Evolutionary conservation across 169 alveolate species (phyloP), one percentile per base, ranked within the genome.

Genomic region (Fabrea salina): DNA sequence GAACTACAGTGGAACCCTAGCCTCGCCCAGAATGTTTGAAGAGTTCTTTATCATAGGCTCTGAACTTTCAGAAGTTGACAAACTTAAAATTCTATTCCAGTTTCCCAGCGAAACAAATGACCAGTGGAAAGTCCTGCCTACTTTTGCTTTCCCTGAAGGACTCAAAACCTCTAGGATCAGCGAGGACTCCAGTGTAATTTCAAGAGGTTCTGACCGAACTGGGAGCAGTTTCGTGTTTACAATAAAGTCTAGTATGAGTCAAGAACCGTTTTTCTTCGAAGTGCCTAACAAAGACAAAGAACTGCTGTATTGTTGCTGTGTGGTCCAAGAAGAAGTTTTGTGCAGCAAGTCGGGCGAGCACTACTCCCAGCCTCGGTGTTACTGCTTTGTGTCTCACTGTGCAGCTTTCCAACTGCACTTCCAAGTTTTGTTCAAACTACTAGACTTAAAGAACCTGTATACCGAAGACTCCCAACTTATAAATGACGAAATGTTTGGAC

Each of bases 251-350:
- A 37, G 49, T 43, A n/a, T 11, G 41, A n/a, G 25, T n/a, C 32
- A 37, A 2, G 13, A 61, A 25, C 49, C 39, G 50, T n/a, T 37
- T 50, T 41, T 50, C 25, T 44, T 25, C 32, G 47, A 37, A 37
- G 32, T 25, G 6, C 54, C 79, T 4, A 70, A 70, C 37, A 43
- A 19, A 0, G 41, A 68, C 39, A 68, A 68, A 39, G 78, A 68
- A 19, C 35, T 68, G n/a, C 30, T 68, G 40, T 68, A 68, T 33
- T 37, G 78, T 43, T 40, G 57, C 39, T 68, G 78, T 68, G 61
- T 68, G 11, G 16, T 70, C 13, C 43, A 43, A n/a, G 41, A n/a
- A 11, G 78, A 68, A 7, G 7, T 40, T 27, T 1, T 61, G 8
- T 22, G 39, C 32, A 43, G 32, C 13, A 27, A 43, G 5, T 25